phyloP scores from a whole-genome alignment of 495 filamentous ascomycete genomes.

The Coniosporium apollinis region DNA sequence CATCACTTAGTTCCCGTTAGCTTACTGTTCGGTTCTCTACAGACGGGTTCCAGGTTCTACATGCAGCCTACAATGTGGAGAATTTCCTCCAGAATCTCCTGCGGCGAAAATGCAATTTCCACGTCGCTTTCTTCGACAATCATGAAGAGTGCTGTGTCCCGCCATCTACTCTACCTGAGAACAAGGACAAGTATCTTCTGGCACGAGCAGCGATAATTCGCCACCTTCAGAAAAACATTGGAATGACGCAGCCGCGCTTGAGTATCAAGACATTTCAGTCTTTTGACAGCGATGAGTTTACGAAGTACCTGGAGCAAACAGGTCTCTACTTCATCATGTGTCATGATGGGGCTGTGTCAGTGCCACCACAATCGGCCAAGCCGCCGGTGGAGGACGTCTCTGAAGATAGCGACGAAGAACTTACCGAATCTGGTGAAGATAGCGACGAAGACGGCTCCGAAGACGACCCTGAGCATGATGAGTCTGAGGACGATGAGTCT shows the following conservation, averaged over 20 bases:
- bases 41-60: slow-evolving; percentile 54
- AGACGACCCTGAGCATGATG: no score
- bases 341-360: slow-evolving; percentile 36
- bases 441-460: no score
- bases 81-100: slow-evolving; percentile 39
- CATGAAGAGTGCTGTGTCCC: slow-evolving; percentile 32
- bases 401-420: slow-evolving; percentile 1
- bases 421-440: not conserved
- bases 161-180: slow-evolving; percentile 2
- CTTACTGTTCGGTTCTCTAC: no score
- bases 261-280: slow-evolving; percentile 31
- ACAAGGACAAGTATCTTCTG: slow-evolving; percentile 36
- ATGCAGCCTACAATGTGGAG: slow-evolving; percentile 53
- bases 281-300: slow-evolving; percentile 29
- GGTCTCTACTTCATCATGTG: slow-evolving; percentile 53
- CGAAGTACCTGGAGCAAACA: slow-evolving; percentile 31
- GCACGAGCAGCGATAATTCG: slow-evolving; percentile 43
- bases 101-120: slow-evolving; percentile 47
- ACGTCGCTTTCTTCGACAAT: slow-evolving; percentile 50
- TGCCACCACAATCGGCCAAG: not conserved
- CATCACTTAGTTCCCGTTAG: no score
- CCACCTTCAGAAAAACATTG: slow-evolving; percentile 34
- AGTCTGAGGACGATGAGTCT: no score
- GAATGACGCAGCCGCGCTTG: slow-evolving; percentile 18
- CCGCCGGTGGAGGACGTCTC: not conserved